These are phyloP conservation scores for Tinospora cordifolia DNA, from an alignment of 164 flowering plant species.

Conservation along the genomic window DNA sequence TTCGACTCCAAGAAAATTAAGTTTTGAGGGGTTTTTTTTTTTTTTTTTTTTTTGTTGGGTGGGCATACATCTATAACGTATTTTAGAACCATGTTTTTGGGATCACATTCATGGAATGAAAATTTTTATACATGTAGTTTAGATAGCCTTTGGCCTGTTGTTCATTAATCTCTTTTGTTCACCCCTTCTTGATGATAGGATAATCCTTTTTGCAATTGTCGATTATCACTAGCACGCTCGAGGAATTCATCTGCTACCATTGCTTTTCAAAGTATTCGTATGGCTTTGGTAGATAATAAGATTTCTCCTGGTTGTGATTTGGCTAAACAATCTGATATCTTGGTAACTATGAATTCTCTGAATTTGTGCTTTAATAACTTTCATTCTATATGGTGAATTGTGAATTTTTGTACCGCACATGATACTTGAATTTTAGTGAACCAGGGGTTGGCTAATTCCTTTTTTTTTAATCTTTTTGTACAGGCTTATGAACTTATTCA, in stretches of 20 bases:
- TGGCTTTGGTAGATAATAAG: constrained; percentile 66
- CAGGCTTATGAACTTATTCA: constrained; percentile 93
- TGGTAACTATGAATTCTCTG: constrained; percentile 34
- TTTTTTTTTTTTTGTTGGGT: background rate
- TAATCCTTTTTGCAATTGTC: constrained; percentile 12
- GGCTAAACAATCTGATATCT: constrained; percentile 33
- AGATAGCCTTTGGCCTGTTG: background rate
- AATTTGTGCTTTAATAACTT: background rate
- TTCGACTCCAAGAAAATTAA: background rate
- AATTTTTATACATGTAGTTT: background rate
- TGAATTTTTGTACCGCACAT: background rate
- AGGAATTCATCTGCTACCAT: constrained; percentile 14
- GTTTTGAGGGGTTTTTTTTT: no score
- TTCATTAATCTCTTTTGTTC: background rate
- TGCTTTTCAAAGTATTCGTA: constrained; percentile 20
- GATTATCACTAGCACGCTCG: constrained; percentile 15
- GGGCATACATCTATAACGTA: background rate
- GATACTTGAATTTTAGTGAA: background rate
- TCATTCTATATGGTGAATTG: background rate
- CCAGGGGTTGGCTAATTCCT: background rate
- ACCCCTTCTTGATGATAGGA: constrained; percentile 21
- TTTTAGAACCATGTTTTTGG: background rate
- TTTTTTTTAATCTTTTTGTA: constrained; percentile 16
- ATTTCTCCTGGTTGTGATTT: constrained; percentile 23
- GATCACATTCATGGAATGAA: background rate